phyloP scores from a whole-genome alignment of 495 filamentous ascomycete genomes.

The Hapsidospora chrysogenum region DNA sequence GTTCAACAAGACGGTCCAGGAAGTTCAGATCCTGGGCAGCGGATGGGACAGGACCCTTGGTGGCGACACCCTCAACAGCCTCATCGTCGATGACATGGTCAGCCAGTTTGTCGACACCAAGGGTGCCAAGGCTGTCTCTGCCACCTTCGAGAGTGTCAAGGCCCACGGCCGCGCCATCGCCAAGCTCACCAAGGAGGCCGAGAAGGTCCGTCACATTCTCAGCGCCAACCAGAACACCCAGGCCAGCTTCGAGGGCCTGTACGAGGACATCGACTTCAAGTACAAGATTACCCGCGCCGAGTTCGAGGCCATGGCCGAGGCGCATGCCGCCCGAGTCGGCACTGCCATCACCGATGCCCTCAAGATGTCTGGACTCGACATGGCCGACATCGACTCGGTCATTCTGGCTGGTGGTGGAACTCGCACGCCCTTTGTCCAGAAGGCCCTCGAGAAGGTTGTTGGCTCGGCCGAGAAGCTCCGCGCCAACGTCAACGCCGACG shows the following conservation, averaged over 20 bases:
- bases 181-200: slow-evolving; percentile 82
- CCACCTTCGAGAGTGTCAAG: slow-evolving; percentile 41
- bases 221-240: slow-evolving; percentile 79
- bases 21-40: slow-evolving; percentile 69
- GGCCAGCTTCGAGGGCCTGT: slow-evolving; percentile 71
- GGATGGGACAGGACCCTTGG: slow-evolving; percentile 85
- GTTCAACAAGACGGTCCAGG: slow-evolving; percentile 93
- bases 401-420: slow-evolving; percentile 86
- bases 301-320: slow-evolving; percentile 68
- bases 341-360: slow-evolving; percentile 60
- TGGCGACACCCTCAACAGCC: slow-evolving; percentile 73
- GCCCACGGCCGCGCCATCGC: slow-evolving; percentile 70
- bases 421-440: slow-evolving; percentile 89
- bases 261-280: slow-evolving; percentile 81
- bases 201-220: slow-evolving; percentile 72
- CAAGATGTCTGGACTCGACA: slow-evolving; percentile 47
- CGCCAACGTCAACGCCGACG: slow-evolving; percentile 91
- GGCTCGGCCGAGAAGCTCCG: slow-evolving; percentile 63
- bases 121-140: slow-evolving; percentile 49
- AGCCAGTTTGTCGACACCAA: slow-evolving; percentile 54
- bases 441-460: slow-evolving; percentile 60
- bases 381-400: slow-evolving; percentile 71
- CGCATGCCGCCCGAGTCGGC: slow-evolving; percentile 49
- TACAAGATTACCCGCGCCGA: slow-evolving; percentile 72
- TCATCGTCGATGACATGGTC: slow-evolving; percentile 80